A percentile compares a stretch with the other conserved stretches of the same genome.
Conservation (phyloP, 768 basidiomycete genomes). For the Russula emetica region DNA sequence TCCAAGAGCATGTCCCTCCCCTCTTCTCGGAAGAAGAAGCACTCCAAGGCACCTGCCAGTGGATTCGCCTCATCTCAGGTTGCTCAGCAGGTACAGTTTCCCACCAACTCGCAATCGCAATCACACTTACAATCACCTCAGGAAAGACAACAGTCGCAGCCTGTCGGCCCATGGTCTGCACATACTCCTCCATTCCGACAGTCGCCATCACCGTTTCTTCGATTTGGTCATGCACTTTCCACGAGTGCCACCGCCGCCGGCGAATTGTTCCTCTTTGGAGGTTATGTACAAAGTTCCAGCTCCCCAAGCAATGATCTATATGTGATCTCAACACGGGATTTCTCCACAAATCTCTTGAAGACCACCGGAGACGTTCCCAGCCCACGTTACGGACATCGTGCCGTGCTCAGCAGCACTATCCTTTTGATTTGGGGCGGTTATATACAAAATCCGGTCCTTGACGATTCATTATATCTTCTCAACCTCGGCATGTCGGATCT, state of each 20-base stretch:
- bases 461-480: conserved; percentile 88
- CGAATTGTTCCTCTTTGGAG: conserved; percentile 94
- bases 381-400: conserved; percentile 82
- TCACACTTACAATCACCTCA: too few relatives aligned
- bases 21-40: too few relatives aligned
- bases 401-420: conserved; percentile 91
- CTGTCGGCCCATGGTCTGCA: too few relatives aligned
- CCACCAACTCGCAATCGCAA: too few relatives aligned
- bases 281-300: conserved; percentile 74
- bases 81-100: too few relatives aligned
- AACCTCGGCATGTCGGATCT: conserved; percentile 62
- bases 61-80: too few relatives aligned
- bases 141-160: background rate
- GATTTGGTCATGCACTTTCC: conserved; percentile 91
- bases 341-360: conserved; percentile 78
- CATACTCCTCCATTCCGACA: too few relatives aligned
- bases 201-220: conserved; percentile 87
- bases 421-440: conserved; percentile 94
- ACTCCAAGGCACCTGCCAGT: too few relatives aligned
- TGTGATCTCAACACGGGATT: conserved; percentile 71
- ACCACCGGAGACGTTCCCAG: conserved; percentile 85
- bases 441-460: conserved; percentile 67
- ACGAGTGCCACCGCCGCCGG: conserved; percentile 68
- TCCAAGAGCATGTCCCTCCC: too few relatives aligned
- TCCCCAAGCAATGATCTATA: conserved; percentile 88